Base-by-base conservation (phyloP, 2,329 filamentous ascomycete genomes). In the Penicillium rolfsii region DNA sequence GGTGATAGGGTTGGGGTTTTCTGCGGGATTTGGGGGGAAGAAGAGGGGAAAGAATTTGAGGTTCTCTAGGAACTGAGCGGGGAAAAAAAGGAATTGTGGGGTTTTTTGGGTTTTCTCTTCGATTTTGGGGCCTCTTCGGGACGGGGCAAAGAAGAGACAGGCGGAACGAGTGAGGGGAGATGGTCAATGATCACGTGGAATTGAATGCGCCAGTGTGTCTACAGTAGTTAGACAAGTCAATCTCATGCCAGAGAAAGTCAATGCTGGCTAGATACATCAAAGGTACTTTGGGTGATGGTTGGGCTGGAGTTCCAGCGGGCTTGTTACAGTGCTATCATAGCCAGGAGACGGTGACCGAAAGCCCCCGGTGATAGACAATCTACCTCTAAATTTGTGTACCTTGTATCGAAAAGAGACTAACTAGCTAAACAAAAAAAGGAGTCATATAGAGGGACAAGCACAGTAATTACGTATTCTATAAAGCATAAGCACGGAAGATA, bases 11-110 rank as follows among this genome's bases (percentile, higher is more conserved):
- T 65, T 58, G 60, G 64, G 59, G 62, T 33, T 62, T 61, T 60
- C 64, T 64, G 53, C 52, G 38, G 38, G 38, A 54, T 54, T 54
- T 45, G 52, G 65, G 66, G 68, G 57, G 60, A 63, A 66, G 66
- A 69, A 70, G 66, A 64, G 64, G 68, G 67, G 69, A 69, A 65
- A 69, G 65, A 68, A 63, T 67, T 65, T 69, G 64, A 63, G 63
- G 64, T 57, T 49, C 62, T 60, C 50, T 41, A 41, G 53, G 55
- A 53, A 55, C 53, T 70, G 70, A 76, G 72, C 71, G 73, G 74
- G 74, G 73, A 75, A 73, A 73, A 70, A 73, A 72, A 70, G 62
- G 59, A 58, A 71, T 71, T 74, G 73, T 74, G 74, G 74, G 73
- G 73, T 66, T 64, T 65, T 43, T 43, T 19, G 38, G 33, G n/a